Base-by-base conservation (phyloP, 2,329 filamentous ascomycete species). In the Hyphodiscus sp. region DNA sequence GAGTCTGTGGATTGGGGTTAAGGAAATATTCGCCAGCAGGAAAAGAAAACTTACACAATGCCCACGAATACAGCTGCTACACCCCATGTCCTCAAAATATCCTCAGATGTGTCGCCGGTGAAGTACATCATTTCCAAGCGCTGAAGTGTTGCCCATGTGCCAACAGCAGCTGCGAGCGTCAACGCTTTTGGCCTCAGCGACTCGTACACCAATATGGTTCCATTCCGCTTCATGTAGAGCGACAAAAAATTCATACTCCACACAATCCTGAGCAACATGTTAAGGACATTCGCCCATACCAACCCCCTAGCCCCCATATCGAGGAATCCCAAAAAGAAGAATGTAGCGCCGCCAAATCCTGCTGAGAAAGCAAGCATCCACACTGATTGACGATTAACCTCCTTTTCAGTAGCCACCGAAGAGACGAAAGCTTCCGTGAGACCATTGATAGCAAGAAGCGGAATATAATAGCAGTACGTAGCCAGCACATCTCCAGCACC, bases 371-470 rank as follows among this genome's bases (percentile, higher is more conserved):
- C 77, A 3, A 81, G 79, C 92, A 99, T 97, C 83, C 85, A 94
- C 4, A 82, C 68, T 0, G 87, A 89, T 69, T 99, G 94, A 3
- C 68, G 70, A 58, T 89, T 83, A 2, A 99, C 80, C 61, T 97
- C 80, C 3, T 77, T 71, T 58, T 89, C 80, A 0, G 81, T 85
- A 0, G 92, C 91, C 1, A 95, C 89, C 1, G 89, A 90, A 0
- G 91, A 86, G 16, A 97, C 91, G 63, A 99, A 97, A 0, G 91
- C 89, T 71, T 99, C 94, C 1, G 87, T 83, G 20, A 97, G 82
- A 49, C 94, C 94, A 66, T 99, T 99, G 63, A 95, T 74, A 2
- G 92, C 94, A 3, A 97, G 79, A 23, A 97, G 83, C 0, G 94
- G 94, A 55, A 99, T 89, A 72, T 96, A 97, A 70, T 90, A 91